phyloP scores from a whole-genome alignment of 208 protist species.

The Herpetomonas muscarum region DNA sequence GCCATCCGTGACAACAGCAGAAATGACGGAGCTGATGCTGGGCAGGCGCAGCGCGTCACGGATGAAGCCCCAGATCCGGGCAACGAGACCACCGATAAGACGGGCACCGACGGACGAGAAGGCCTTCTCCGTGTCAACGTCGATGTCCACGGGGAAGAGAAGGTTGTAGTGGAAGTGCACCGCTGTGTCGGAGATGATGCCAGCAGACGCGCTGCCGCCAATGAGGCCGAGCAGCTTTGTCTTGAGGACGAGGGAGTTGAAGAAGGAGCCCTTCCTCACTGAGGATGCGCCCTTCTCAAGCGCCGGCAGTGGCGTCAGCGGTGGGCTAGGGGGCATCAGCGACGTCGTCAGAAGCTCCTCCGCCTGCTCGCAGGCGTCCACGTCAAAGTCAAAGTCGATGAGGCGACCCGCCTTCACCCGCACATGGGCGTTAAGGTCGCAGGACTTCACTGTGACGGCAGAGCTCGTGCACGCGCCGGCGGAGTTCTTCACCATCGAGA shows the following conservation, averaged over 20 bases:
- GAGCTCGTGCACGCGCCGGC: background rate
- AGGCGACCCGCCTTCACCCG: background rate
- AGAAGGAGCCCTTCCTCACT: background rate
- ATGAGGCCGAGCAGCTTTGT: background rate
- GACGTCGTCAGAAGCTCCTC: background rate
- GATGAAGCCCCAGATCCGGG: background rate
- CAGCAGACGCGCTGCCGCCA: background rate
- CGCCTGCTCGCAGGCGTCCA: background rate
- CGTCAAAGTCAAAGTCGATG: background rate
- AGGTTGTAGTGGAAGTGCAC: background rate
- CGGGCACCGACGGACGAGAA: background rate
- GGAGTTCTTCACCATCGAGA: background rate
- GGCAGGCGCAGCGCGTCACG: background rate
- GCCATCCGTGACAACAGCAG: background rate
- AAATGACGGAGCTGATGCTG: background rate
- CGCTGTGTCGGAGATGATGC: background rate
- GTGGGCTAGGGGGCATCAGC: background rate
- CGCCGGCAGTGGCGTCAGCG: background rate
- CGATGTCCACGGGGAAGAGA: background rate
- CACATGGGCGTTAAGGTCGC: background rate
- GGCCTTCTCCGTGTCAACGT: background rate
- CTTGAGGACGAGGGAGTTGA: background rate
- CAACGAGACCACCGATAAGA: background rate
- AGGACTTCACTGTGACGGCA: background rate
- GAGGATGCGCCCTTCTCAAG: constrained; percentile 1